Percentiles rank a stretch among this genome's conserved stretches.
phyloP scores from a whole-genome alignment of 2,329 filamentous ascomycete species.

The Sarocladium strictum region DNA sequence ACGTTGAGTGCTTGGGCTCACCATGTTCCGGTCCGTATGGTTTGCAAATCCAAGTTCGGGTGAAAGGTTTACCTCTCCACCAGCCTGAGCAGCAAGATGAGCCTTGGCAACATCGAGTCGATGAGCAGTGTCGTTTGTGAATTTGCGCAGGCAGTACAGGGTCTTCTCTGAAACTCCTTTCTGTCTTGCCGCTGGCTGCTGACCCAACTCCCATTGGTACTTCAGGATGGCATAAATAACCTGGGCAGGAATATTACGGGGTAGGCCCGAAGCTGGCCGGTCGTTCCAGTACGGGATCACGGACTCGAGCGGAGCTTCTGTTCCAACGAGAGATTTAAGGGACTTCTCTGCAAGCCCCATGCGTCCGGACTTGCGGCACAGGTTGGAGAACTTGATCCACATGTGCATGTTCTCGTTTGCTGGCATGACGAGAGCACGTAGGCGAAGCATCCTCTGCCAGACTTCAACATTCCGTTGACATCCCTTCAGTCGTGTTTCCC shows the following conservation, averaged over 20 bases:
- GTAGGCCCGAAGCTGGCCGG: not conserved
- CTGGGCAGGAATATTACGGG: conserved; percentile 56
- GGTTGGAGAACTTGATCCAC: conserved; percentile 99
- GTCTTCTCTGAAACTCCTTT: conserved; percentile 47
- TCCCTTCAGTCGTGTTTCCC: conserved; percentile 90
- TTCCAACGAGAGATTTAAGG: conserved; percentile 80
- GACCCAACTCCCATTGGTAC: conserved; percentile 87
- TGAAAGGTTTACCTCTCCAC: conserved; percentile 37
- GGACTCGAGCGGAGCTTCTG: conserved; percentile 55
- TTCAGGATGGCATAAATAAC: conserved; percentile 97
- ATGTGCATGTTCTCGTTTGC: conserved; percentile 95
- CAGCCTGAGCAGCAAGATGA: conserved; percentile 41
- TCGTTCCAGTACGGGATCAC: conserved; percentile 56
- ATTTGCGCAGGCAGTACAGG: conserved; percentile 52
- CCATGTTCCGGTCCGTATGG: conserved; percentile 35
- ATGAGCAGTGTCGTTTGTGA: conserved; percentile 54
- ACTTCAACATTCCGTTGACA: conserved; percentile 97
- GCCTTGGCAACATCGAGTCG: conserved; percentile 47
- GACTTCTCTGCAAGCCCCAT: conserved; percentile 95
- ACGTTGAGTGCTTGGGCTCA: conserved; percentile 45
- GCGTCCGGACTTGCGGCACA: conserved; percentile 92
- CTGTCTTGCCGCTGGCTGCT: conserved; percentile 41
- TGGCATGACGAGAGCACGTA: conserved; percentile 84
- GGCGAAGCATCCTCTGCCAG: conserved; percentile 96
- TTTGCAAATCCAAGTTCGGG: conserved; percentile 43